Conservation (phyloP, 2,329 filamentous ascomycete genomes). For the Pestalotiopsis fici region DNA sequence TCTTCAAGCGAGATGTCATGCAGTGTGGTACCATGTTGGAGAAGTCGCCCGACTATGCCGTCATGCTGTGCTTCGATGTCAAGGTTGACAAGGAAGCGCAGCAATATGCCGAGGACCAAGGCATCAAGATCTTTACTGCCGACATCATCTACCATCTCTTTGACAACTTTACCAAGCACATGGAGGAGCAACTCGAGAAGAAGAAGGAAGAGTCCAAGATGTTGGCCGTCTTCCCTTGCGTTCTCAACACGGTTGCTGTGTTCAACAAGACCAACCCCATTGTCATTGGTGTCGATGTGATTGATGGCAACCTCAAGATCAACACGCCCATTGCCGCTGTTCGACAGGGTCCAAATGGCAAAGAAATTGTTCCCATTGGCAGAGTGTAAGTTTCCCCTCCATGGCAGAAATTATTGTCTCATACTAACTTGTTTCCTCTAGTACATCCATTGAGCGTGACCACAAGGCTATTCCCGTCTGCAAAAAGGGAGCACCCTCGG, state of each 20-base stretch:
- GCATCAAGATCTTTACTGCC: conserved; percentile 96
- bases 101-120: conserved; percentile 87
- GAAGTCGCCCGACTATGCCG: conserved; percentile 91
- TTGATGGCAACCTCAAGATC: conserved; percentile 83
- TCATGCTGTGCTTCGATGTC: conserved; percentile 99
- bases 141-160: conserved; percentile 99
- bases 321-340: conserved; percentile 90
- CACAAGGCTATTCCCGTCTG: conserved; percentile 92
- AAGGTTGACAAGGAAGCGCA: conserved; percentile 98
- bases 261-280: conserved; percentile 99
- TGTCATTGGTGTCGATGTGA: conserved; percentile 90
- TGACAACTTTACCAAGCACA: conserved; percentile 94
- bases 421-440: conserved; percentile 35
- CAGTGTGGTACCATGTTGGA: conserved; percentile 95
- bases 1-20: conserved; percentile 98
- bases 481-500: conserved; percentile 96
- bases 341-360: conserved; percentile 80
- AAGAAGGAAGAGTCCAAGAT: conserved; percentile 97
- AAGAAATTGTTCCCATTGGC: conserved; percentile 82
- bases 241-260: conserved; percentile 84
- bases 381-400: conserved; percentile 76
- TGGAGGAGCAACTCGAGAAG: conserved; percentile 82
- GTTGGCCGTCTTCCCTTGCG: conserved; percentile 94
- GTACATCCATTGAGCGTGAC: conserved; percentile 94
- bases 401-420: conserved; percentile 1